phyloP scores from a whole-genome alignment of 176 grass and related monocot genomes.

The Aegilops speltoides region DNA sequence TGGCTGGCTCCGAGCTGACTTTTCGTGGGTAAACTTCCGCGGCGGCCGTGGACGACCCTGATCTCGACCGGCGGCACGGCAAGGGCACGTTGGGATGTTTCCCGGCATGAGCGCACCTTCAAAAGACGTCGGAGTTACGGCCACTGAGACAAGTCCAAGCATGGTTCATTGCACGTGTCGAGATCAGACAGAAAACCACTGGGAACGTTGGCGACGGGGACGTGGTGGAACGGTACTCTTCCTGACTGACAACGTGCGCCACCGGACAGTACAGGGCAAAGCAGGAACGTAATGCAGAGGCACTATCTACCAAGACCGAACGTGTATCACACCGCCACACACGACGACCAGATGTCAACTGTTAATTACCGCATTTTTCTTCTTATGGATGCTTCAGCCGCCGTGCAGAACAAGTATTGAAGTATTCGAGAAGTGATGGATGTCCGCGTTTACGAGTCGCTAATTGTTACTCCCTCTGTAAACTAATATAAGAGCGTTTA shows the following conservation, averaged over 20 bases:
- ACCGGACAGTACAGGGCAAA: not conserved
- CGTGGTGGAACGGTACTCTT: too few relatives aligned
- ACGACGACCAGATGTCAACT: not conserved
- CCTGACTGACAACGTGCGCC: not conserved
- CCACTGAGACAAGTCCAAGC: not conserved
- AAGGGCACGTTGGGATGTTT: not conserved
- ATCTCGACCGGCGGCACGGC: not conserved
- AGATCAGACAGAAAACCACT: too few relatives aligned
- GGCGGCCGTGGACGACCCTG: not conserved
- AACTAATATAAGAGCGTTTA: too few relatives aligned
- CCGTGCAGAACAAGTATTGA: not conserved
- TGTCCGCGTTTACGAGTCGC: not conserved
- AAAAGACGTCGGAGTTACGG: not conserved
- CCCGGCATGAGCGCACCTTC: conserved; percentile 25
- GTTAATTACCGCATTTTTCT: not conserved
- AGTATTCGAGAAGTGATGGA: not conserved
- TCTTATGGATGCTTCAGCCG: not conserved
- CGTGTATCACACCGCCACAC: not conserved
- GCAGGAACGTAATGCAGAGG: too few relatives aligned
- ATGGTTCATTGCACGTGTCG: too few relatives aligned
- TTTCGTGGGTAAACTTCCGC: not conserved
- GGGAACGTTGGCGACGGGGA: too few relatives aligned
- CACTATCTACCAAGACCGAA: not conserved
- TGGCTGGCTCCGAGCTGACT: not conserved
- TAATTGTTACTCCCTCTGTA: too few relatives aligned